Evolutionary conservation across 2,329 filamentous ascomycete genomes (phyloP).

Genomic region (Botrytis pseudocinerea): DNA sequence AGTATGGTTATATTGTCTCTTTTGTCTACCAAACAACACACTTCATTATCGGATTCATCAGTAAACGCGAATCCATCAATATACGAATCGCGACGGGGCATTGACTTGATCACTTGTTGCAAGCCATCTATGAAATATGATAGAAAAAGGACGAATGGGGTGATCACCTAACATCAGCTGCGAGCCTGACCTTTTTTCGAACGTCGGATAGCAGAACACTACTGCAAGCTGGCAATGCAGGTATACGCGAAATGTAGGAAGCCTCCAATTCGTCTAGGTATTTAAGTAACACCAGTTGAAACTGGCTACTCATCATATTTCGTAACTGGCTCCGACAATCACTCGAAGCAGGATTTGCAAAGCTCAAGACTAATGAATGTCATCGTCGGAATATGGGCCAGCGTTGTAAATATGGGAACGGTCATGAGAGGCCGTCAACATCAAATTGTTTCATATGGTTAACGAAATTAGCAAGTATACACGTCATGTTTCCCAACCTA

Average conservation of each 20-base stretch:
- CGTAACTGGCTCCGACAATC: constrained; percentile 1
- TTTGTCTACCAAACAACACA: not conserved
- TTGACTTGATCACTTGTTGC: constrained; percentile 11
- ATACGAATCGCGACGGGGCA: constrained; percentile 2
- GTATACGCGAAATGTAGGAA: constrained; percentile 23
- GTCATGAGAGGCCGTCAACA: not conserved
- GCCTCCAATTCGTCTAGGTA: constrained; percentile 19
- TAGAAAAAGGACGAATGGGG: constrained; percentile 19
- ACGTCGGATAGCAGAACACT: constrained; percentile 20
- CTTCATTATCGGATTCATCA: not conserved
- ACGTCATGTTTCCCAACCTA: not conserved
- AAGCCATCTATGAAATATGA: constrained; percentile 18
- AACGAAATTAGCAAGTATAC: not conserved
- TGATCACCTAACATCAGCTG: constrained; percentile 15
- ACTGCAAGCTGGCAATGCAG: constrained; percentile 25
- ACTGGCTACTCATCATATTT: constrained; percentile 1
- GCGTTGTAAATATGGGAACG: not conserved
- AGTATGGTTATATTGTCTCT: not conserved
- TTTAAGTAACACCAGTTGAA: constrained; percentile 12
- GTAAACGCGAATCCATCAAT: not conserved
- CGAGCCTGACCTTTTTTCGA: constrained; percentile 22
- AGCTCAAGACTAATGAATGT: not conserved
- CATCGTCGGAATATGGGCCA: not conserved
- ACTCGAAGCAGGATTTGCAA: not conserved
- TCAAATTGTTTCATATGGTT: not conserved